These are phyloP conservation scores for Fremontodendron californicum DNA, from an alignment of 345 rosid species.

Conservation along the genomic window DNA sequence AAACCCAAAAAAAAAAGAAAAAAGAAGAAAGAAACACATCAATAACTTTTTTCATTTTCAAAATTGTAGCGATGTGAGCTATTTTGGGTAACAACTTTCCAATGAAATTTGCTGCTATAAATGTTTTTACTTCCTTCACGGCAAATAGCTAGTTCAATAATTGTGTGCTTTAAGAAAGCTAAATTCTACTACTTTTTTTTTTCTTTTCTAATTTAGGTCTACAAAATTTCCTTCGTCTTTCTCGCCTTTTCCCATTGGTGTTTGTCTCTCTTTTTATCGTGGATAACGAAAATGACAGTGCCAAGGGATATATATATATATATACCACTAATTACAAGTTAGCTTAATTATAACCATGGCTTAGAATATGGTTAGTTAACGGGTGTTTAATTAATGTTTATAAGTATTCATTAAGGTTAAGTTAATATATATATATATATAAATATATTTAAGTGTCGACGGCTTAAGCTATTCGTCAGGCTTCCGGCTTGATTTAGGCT, in stretches of 20 bases:
- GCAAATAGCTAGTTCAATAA: neutral
- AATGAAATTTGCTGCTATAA: neutral
- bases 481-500: too few relatives aligned
- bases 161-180: neutral
- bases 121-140: slow-evolving; percentile 10
- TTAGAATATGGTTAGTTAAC: too few relatives aligned
- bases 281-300: neutral
- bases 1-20: too few relatives aligned
- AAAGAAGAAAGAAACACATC: neutral
- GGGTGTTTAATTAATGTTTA: too few relatives aligned
- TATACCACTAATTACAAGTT: neutral
- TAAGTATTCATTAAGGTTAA: too few relatives aligned
- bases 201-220: neutral
- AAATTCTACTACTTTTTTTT: neutral
- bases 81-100: neutral
- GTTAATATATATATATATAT: too few relatives aligned
- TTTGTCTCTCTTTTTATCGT: neutral
- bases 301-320: neutral
- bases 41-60: neutral
- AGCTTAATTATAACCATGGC: too few relatives aligned
- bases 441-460: too few relatives aligned
- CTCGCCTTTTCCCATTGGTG: neutral
- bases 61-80: neutral
- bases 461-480: too few relatives aligned
- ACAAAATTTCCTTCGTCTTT: neutral